Evolutionary conservation across 148 eudicot genomes (phyloP).

Genomic region (Gaultheria prostrata): DNA sequence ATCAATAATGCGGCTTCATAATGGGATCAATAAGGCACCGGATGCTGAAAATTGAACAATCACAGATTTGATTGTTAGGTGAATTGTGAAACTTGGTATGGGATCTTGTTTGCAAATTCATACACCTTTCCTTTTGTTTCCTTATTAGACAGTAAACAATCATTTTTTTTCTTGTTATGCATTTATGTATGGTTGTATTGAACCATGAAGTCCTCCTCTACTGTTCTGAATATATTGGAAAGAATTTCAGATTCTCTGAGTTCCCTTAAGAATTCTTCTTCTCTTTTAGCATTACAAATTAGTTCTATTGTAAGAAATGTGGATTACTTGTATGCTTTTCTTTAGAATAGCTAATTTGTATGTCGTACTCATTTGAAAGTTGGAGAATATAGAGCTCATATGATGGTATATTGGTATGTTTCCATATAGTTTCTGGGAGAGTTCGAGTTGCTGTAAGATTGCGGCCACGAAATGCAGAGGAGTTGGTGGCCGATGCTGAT

Average conservation of each 20-base stretch:
- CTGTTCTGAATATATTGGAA: background rate
- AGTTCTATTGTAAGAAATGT: background rate
- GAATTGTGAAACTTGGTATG: background rate
- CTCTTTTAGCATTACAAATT: background rate
- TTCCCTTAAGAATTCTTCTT: background rate
- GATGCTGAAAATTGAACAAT: background rate
- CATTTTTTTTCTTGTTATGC: too few relatives aligned
- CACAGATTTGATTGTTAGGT: background rate
- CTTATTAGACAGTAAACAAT: too few relatives aligned
- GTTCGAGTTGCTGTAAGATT: slow-evolving; percentile 94
- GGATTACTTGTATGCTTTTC: background rate
- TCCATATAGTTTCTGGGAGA: slow-evolving; percentile 66
- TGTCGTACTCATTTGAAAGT: background rate
- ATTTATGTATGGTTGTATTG: background rate
- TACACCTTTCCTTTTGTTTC: background rate
- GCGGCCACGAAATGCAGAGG: slow-evolving; percentile 81
- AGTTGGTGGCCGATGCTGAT: slow-evolving; percentile 85
- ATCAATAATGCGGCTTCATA: background rate
- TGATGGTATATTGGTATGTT: slow-evolving; percentile 9
- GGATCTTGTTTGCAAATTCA: background rate
- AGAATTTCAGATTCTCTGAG: background rate
- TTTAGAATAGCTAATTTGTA: background rate
- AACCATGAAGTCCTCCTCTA: background rate
- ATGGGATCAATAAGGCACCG: background rate
- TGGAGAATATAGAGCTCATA: background rate